A percentile compares a stretch with the other conserved stretches of the same genome.
Conservation (phyloP, 2,329 filamentous ascomycete species). For the Aureobasidium sp. region DNA sequence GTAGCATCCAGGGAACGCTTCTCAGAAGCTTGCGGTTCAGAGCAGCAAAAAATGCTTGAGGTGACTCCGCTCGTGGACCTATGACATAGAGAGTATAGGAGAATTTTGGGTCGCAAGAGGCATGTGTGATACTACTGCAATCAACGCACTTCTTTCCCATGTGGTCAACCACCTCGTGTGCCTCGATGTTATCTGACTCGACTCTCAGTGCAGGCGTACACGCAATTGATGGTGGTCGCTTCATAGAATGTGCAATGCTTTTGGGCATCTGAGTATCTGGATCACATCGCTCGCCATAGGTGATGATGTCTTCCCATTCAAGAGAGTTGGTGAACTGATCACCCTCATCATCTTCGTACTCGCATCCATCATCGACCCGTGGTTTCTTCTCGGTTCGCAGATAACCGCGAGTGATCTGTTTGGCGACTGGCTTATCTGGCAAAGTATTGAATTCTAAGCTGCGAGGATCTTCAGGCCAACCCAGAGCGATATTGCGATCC, state of each 20-base stretch:
- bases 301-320: neutral
- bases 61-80: neutral
- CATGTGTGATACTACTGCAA: neutral
- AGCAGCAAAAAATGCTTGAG: neutral
- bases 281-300: neutral
- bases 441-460: neutral
- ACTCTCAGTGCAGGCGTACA: no score
- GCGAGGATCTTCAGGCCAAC: neutral
- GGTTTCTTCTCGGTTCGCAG: neutral
- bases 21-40: neutral
- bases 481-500: neutral
- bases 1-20: neutral
- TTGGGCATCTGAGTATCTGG: neutral
- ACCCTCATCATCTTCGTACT: neutral
- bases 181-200: neutral
- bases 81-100: neutral
- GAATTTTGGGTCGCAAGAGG: neutral
- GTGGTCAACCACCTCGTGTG: neutral
- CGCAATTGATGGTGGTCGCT: neutral
- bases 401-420: neutral
- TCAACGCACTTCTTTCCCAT: neutral
- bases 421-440: neutral
- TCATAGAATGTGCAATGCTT: neutral
- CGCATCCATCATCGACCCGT: neutral
- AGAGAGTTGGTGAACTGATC: neutral